Percentiles rank a stretch among this genome's conserved stretches.
These are phyloP conservation scores for Daedaleopsis sinensis DNA, from an alignment of 768 basidiomycete genomes.

Conservation along the genomic window DNA sequence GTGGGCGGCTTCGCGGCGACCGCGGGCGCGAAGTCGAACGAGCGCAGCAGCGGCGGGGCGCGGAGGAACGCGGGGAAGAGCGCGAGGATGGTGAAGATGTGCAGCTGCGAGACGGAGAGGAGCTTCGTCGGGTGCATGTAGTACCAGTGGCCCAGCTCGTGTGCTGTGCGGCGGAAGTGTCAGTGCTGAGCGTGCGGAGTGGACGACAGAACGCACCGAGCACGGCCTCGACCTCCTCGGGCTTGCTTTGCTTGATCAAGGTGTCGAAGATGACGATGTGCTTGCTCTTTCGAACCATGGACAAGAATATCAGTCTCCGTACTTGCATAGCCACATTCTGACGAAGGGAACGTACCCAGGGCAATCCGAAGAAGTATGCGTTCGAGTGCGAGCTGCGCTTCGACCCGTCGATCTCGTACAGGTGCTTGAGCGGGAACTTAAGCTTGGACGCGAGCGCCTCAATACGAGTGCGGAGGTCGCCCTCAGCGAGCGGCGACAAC, in stretches of 20 bases:
- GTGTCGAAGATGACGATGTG: constrained; percentile 98
- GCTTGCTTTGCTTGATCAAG: constrained; percentile 86
- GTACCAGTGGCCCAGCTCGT: constrained; percentile 98
- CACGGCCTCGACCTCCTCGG: constrained; percentile 97
- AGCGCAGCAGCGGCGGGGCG: constrained; percentile 73
- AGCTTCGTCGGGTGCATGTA: constrained; percentile 90
- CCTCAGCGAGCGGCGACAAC: constrained; percentile 79
- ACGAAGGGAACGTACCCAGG: constrained; percentile 62
- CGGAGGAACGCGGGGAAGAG: constrained; percentile 90
- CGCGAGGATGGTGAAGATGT: constrained; percentile 84
- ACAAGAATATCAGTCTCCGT: not conserved
- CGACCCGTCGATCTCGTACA: constrained; percentile 97
- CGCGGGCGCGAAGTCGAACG: constrained; percentile 76
- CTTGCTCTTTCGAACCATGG: constrained; percentile 58
- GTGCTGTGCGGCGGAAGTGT: constrained; percentile 49
- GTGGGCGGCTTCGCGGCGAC: constrained; percentile 74
- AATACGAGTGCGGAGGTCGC: constrained; percentile 77
- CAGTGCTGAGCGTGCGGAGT: not conserved
- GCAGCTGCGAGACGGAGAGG: constrained; percentile 81
- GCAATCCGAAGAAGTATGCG: constrained; percentile 98
- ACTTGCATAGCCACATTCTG: not conserved
- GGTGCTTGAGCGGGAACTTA: constrained; percentile 89
- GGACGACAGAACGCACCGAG: constrained; percentile 48
- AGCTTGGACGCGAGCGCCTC: constrained; percentile 79
- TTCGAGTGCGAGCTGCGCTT: constrained; percentile 96